phyloP scores from a whole-genome alignment of 2,329 filamentous ascomycete species.

The Diaporthe batatas region DNA sequence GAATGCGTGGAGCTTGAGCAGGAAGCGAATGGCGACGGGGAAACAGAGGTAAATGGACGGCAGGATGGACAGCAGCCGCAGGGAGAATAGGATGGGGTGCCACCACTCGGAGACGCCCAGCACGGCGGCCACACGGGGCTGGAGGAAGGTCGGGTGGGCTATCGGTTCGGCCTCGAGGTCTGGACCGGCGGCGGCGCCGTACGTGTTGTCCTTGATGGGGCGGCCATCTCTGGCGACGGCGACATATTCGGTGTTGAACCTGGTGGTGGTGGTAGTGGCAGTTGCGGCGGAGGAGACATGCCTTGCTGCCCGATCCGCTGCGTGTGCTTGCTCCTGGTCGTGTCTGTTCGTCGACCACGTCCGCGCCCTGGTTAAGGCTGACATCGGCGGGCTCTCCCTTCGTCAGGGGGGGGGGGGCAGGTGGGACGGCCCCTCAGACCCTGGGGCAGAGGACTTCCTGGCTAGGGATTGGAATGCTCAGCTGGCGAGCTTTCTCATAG shows the following conservation, averaged over 20 bases:
- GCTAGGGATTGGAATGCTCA: neutral
- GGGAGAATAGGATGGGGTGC: slow-evolving; percentile 79
- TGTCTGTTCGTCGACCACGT: slow-evolving; percentile 42
- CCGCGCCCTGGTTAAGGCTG: slow-evolving; percentile 39
- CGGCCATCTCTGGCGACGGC: slow-evolving; percentile 19
- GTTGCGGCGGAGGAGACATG: slow-evolving; percentile 21
- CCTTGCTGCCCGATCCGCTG: slow-evolving; percentile 5
- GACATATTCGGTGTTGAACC: slow-evolving; percentile 27
- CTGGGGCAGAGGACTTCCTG: slow-evolving; percentile 26
- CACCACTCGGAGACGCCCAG: slow-evolving; percentile 79
- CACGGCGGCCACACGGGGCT: slow-evolving; percentile 83
- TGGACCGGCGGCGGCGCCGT: neutral
- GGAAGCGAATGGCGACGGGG: slow-evolving; percentile 75
- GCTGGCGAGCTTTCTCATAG: slow-evolving; percentile 8
- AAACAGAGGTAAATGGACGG: slow-evolving; percentile 81
- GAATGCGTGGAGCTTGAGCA: slow-evolving; percentile 70
- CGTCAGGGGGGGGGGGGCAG: neutral
- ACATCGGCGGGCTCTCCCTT: slow-evolving; percentile 35
- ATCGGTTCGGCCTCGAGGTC: slow-evolving; percentile 33
- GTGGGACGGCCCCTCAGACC: slow-evolving; percentile 27
- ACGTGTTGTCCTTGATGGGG: slow-evolving; percentile 19
- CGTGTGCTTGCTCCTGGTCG: slow-evolving; percentile 25
- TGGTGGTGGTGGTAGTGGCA: slow-evolving; percentile 15
- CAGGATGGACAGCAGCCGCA: slow-evolving; percentile 78
- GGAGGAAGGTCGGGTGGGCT: slow-evolving; percentile 64